These are phyloP conservation scores for Brassica cretica DNA, from an alignment of 345 rosid genomes.

Conservation along the genomic window DNA sequence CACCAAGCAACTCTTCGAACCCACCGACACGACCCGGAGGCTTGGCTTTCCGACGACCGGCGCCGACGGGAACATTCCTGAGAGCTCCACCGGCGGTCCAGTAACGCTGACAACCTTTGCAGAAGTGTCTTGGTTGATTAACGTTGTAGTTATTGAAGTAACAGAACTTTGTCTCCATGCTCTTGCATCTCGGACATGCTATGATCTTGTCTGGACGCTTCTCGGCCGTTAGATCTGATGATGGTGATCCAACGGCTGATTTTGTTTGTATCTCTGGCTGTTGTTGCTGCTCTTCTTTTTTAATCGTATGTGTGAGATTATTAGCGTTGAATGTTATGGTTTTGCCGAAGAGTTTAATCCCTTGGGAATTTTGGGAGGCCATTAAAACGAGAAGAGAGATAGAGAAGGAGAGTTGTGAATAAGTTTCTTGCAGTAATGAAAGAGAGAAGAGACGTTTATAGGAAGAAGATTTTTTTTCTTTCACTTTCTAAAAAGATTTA, in stretches of 20 bases:
- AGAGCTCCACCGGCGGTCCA: conserved; percentile 99
- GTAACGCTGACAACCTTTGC: conserved; percentile 96
- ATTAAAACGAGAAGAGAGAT: conserved; percentile 36
- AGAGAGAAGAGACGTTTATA: conserved; percentile 15
- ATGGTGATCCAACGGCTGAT: conserved; percentile 31
- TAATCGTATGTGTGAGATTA: conserved; percentile 35
- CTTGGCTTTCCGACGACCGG: conserved; percentile 88
- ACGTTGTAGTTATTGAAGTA: conserved; percentile 98
- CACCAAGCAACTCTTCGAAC: conserved; percentile 33
- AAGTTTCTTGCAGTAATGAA: conserved; percentile 35
- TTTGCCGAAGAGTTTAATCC: conserved; percentile 84
- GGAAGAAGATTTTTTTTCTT: conserved; percentile 16
- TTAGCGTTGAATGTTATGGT: conserved; percentile 62
- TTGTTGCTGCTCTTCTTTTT: conserved; percentile 44
- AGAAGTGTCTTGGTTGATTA: conserved; percentile 95
- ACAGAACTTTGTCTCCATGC: conserved; percentile 97
- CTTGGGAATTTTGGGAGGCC: conserved; percentile 57
- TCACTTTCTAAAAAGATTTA: background rate
- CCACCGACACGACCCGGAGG: conserved; percentile 57
- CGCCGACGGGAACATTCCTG: conserved; percentile 88
- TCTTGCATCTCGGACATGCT: conserved; percentile 91
- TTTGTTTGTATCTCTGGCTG: conserved; percentile 35
- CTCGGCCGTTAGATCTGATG: conserved; percentile 45
- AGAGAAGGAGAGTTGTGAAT: conserved; percentile 20
- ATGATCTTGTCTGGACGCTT: conserved; percentile 86